Conservation (phyloP, 306 rosid genomes). For the Prosopis cineraria region DNA sequence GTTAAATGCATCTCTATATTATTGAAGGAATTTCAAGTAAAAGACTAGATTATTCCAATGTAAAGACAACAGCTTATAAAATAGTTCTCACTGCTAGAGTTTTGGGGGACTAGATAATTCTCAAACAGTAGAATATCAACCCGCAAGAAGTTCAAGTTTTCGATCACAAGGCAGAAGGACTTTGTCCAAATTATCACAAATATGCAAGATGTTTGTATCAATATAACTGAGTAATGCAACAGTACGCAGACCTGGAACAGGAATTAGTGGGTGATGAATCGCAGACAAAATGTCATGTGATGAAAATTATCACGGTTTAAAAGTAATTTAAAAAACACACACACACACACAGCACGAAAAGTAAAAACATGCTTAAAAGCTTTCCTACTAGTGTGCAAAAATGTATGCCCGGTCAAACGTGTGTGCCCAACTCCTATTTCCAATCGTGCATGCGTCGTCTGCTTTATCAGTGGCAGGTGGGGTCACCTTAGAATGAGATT, state of each 20-base stretch:
- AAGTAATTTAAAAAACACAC: conserved; percentile 18
- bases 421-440: conserved; percentile 30
- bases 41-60: conserved; percentile 32
- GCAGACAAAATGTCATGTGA: neutral
- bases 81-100: conserved; percentile 3
- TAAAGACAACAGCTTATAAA: conserved; percentile 15
- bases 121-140: neutral
- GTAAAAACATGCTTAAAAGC: conserved; percentile 17
- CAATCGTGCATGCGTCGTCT: conserved; percentile 17
- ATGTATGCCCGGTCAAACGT: conserved; percentile 32
- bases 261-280: neutral
- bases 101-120: neutral
- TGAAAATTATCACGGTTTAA: conserved; percentile 24
- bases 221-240: neutral
- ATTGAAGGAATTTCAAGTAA: conserved; percentile 31
- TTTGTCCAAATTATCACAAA: neutral
- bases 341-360: conserved; percentile 1
- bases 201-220: neutral
- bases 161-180: neutral
- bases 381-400: conserved; percentile 30
- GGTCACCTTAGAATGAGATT: conserved; percentile 71
- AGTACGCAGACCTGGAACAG: neutral
- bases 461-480: conserved; percentile 59
- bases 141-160: neutral
- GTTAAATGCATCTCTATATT: conserved; percentile 35